Conservation (phyloP, 495 filamentous ascomycete species). For the Trichoderma reesei region DNA sequence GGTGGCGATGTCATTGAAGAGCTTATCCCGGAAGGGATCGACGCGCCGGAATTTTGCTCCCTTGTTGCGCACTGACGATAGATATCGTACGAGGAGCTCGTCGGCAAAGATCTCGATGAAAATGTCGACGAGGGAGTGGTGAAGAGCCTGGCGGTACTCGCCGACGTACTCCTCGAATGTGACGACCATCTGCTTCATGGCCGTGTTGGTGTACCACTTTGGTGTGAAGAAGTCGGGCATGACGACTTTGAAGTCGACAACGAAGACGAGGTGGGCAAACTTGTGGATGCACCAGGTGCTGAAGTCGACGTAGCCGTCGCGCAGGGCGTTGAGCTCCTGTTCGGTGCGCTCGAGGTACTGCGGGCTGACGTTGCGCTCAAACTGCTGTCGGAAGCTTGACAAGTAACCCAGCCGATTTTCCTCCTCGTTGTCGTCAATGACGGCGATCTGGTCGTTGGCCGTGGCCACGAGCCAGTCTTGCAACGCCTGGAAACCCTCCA, state of each 20-base stretch:
- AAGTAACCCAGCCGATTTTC: slow-evolving; percentile 65
- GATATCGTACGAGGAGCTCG: slow-evolving; percentile 76
- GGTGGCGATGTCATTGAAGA: slow-evolving; percentile 79
- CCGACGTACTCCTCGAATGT: slow-evolving; percentile 90
- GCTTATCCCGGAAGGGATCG: slow-evolving; percentile 78
- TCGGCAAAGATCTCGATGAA: slow-evolving; percentile 84
- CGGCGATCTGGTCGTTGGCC: slow-evolving; percentile 96
- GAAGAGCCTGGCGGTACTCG: slow-evolving; percentile 73
- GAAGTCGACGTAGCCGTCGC: slow-evolving; percentile 87
- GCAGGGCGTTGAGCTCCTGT: slow-evolving; percentile 61
- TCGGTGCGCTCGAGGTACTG: slow-evolving; percentile 64
- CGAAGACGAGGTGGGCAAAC: slow-evolving; percentile 77
- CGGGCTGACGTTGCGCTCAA: slow-evolving; percentile 67
- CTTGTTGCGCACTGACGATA: slow-evolving; percentile 79
- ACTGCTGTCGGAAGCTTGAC: slow-evolving; percentile 67
- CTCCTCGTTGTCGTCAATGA: slow-evolving; percentile 80
- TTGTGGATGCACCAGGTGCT: slow-evolving; percentile 80
- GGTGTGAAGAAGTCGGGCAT: slow-evolving; percentile 84
- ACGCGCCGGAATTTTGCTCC: slow-evolving; percentile 76
- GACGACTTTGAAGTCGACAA: slow-evolving; percentile 70
- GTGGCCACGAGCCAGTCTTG: slow-evolving; percentile 96
- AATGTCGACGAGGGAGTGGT: slow-evolving; percentile 79
- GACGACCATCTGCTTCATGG: slow-evolving; percentile 79
- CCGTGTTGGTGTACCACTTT: slow-evolving; percentile 72
- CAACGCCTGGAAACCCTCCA: slow-evolving; percentile 68